These are phyloP conservation scores for Nemania diffusa DNA, from an alignment of 2,329 filamentous ascomycete genomes.

Conservation along the genomic window DNA sequence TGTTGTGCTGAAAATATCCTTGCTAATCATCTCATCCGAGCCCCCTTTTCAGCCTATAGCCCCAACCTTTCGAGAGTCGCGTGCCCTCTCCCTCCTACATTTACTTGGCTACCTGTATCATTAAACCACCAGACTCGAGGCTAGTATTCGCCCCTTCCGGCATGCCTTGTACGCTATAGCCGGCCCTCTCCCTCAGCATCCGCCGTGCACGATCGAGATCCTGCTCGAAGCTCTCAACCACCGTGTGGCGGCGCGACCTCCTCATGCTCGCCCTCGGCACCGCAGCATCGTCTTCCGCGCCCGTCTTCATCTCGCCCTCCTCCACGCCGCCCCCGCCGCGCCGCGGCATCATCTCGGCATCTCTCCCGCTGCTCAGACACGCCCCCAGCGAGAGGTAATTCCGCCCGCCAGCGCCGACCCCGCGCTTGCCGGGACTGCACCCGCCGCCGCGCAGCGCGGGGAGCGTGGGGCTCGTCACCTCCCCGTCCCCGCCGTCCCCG, in stretches of 20 bases:
- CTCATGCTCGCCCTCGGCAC: slow-evolving; percentile 10
- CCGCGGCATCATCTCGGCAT: not conserved
- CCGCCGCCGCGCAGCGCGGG: slow-evolving; percentile 53
- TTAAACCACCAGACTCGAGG: not conserved
- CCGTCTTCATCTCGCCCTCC: not conserved
- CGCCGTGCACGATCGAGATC: slow-evolving; percentile 33
- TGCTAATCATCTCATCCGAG: slow-evolving; percentile 39
- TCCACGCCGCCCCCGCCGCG: not conserved
- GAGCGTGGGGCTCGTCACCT: slow-evolving; percentile 54
- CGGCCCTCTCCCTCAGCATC: slow-evolving; percentile 26
- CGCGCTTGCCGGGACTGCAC: slow-evolving; percentile 51
- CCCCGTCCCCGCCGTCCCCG: slow-evolving; percentile 25
- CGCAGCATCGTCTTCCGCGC: not conserved
- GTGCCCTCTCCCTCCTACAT: slow-evolving; percentile 28
- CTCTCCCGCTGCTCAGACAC: slow-evolving; percentile 23
- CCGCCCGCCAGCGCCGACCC: slow-evolving; percentile 52
- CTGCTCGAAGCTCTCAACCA: slow-evolving; percentile 37
- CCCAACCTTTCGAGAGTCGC: slow-evolving; percentile 38
- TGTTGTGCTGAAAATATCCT: slow-evolving; percentile 4
- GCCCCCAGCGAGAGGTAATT: slow-evolving; percentile 61
- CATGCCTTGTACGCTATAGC: slow-evolving; percentile 26
- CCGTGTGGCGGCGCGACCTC: slow-evolving; percentile 38
- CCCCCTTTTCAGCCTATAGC: slow-evolving; percentile 45
- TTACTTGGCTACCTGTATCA: slow-evolving; percentile 36
- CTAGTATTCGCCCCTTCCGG: slow-evolving; percentile 10